Base-by-base conservation (phyloP, 805 yeast genomes). In the Barnettozyma sucrosica region DNA sequence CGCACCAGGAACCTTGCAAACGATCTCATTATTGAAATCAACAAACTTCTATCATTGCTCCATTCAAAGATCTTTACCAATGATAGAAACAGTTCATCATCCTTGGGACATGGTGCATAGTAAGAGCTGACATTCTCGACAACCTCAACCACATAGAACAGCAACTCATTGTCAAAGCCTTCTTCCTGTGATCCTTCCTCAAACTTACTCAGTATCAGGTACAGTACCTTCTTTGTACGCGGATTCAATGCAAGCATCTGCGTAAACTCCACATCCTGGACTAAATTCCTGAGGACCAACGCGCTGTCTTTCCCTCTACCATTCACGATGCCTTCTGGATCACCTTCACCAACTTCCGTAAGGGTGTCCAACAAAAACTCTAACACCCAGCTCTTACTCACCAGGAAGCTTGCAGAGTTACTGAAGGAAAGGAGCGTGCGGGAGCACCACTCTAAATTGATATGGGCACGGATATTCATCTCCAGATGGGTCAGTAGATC, bases 91-190 rank as follows among this genome's bases (percentile, higher is more conserved):
- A 89, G 63, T 14, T 78, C 78, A 59, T 89, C 93, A 55, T 83
- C 81, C 44, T 79, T 74, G 21, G 79, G 73, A 24, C 83, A 85
- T 26, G 93, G 90, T 4, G 89, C 80, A 55, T 85, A 74, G 64
- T 87, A 88, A 38, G 96, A 84, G 3, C 92, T 80, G 28, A 89
- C 77, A 3, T 90, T 82, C 62, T 93, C 98, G 51, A 87, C 76
- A 28, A 89, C 76, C 64, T 93, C 99, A 45, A 88, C 65, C 13
- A 82, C 68, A 62, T 87, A 86, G 48, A 74, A 76, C 40, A 82
- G 68, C 24, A 83, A 67, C 61, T 89, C 97, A 46, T 73, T 74
- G 43, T 65, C 64, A 30, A 56, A 45, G 25, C 55, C 63, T 49
- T 61, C 54, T 6, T 58, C 67, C 25, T 59, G 66, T 30, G 51